Evolutionary conservation across 225 moss, liverwort and hornwort species (phyloP), one percentile per base, ranked within the genome.

Genomic region (Thuidium tamariscinum): DNA sequence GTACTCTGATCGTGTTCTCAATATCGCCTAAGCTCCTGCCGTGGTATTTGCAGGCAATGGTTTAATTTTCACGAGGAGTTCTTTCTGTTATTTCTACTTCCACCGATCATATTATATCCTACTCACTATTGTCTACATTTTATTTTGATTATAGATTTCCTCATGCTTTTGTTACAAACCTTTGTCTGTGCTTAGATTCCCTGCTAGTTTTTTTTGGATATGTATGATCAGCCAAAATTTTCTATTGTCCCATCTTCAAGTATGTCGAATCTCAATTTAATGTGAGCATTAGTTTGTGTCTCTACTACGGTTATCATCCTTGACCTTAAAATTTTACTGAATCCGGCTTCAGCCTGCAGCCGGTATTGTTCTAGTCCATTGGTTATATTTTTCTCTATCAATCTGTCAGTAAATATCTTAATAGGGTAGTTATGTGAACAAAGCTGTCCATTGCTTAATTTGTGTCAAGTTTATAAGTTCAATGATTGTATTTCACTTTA

Each of bases 31-130:
- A 92, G 42, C 54, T 74, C 52, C 66, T 79, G 59, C 65, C 54
- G 48, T 85, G 80, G 48, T 42, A 34, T 82, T 87, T 91, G 89
- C 94, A 96, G 99, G 91, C 94, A 95, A 66, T 99, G 99, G 99
- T 99, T 99, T 88, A 99, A 99, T 86, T 99, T 99, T 86, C 97
- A 94, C 80, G 99, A 99, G 90, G 99, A 99, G 88, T 99, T 99
- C 83, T 99, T 99, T 90, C 95, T 99, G 80, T 89, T 99, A 49
- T 95, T 97, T 90, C 93, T 99, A 72, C 95, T 99, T 61, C 99
- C 99, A 77, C 99, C 99, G 69, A 99, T 99, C 64, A 99, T 99
- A 73, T 99, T 99, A 96, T 97, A 97, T 92, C 97, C 97, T 88
- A 71, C 83, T 80, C 70, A 89, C 72, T 39, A 25, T 72, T 70